Conservation (phyloP, 331 rosid genomes). For the Pyrus hybrid region DNA sequence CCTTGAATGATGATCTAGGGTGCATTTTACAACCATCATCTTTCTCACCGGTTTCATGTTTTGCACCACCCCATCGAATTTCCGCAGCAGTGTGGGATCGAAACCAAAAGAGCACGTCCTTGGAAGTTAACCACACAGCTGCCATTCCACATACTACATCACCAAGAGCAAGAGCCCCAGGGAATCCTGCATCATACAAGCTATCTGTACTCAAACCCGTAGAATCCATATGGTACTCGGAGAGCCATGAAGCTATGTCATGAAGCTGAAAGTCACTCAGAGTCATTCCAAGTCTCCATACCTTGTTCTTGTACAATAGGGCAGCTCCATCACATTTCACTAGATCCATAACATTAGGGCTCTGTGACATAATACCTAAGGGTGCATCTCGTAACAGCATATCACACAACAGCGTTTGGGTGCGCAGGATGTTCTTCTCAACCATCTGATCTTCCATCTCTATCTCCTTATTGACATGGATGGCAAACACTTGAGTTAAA, state of each 20-base stretch:
- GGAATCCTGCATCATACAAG: slow-evolving; percentile 85
- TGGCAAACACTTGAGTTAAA: slow-evolving; percentile 91
- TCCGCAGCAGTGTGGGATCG: slow-evolving; percentile 85
- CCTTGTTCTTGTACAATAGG: slow-evolving; percentile 59
- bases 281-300: slow-evolving; percentile 71
- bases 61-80: slow-evolving; percentile 96
- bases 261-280: slow-evolving; percentile 68
- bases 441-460: slow-evolving; percentile 77
- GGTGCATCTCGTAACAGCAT: slow-evolving; percentile 98
- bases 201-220: slow-evolving; percentile 98
- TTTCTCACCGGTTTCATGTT: slow-evolving; percentile 73
- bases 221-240: slow-evolving; percentile 76
- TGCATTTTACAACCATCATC: slow-evolving; percentile 84
- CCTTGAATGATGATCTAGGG: slow-evolving; percentile 96
- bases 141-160: slow-evolving; percentile 94
- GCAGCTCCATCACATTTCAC: slow-evolving; percentile 97
- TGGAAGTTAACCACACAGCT: slow-evolving; percentile 81
- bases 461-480: slow-evolving; percentile 89
- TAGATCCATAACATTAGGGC: slow-evolving; percentile 91
- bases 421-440: slow-evolving; percentile 91
- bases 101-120: slow-evolving; percentile 83
- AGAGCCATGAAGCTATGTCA: slow-evolving; percentile 69
- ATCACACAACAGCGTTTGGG: slow-evolving; percentile 90
- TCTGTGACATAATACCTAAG: slow-evolving; percentile 79
- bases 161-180: slow-evolving; percentile 58